Base-by-base conservation (phyloP, 139 green algal species). In the Chara braunii region DNA sequence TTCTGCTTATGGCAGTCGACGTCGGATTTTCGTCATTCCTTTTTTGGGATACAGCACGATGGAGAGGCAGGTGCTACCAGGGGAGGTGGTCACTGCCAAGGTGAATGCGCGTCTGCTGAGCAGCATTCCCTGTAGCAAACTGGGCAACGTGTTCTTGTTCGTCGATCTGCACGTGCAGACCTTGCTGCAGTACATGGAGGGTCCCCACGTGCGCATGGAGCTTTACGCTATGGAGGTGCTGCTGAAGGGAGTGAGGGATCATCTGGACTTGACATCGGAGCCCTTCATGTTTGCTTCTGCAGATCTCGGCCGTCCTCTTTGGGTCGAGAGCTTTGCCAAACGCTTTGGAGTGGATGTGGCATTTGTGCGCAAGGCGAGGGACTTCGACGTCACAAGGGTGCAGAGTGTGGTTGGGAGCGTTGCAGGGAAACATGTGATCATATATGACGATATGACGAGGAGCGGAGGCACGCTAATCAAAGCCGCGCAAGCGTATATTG, bases 21-120 rank as follows among this genome's bases (percentile, higher is more conserved):
- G 61, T 3, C 45, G 61, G 9, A 70, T 70, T 37, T 70, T 70
- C 50, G 18, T 70, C 31, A 70, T 70, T 34, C 62, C 62, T 2
- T 71, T 71, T 34, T n/a, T 71, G 23, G 62, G 62, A 2, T 71
- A 71, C 50, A 70, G 53, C 61, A 71, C 61, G 7, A 71, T 71
- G 61, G 61, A 71, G 51, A 9, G 61, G 61, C 61, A 71, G 51
- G 61, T 71, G 61, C 12, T 58, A n/a, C 53, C 61, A 6, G 61
- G 53, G 23, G 61, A 71, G 51, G 61, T 71, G 50, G 29, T 71
- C 8, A 71, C 61, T 14, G 23, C 53, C 50, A 71, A 71, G 29
- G 50, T 70, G 3, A 71, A 71, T 24, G 61, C 61, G 22, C 61
- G 60, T 35, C 60, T 64, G 4, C 33, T 67, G 37, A 72, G 51